Conservation (phyloP, 345 rosid species). For the Abelmoschus esculentus region DNA sequence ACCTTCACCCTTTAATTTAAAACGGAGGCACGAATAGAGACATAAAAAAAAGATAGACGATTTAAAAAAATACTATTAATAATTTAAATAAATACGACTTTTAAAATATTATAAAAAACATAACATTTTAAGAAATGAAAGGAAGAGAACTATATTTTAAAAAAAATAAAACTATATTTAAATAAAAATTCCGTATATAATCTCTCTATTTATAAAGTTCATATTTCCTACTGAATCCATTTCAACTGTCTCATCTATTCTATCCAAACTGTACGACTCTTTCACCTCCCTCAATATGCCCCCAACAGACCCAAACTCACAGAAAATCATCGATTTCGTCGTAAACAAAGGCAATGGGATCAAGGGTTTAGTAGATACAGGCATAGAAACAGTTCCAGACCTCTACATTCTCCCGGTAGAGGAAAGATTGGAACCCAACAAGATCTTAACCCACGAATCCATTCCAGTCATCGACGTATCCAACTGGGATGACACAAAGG, state of each 20-base stretch:
- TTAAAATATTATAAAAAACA: too few species aligned
- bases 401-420: conserved; percentile 14
- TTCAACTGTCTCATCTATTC: neutral
- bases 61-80: too few species aligned
- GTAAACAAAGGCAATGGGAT: conserved; percentile 22
- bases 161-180: too few species aligned
- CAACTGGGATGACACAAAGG: conserved; percentile 7
- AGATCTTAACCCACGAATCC: neutral
- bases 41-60: too few species aligned
- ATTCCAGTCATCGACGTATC: conserved; percentile 20
- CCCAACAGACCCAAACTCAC: neutral
- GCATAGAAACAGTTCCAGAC: conserved; percentile 13
- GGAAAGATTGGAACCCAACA: conserved; percentile 4
- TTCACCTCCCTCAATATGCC: neutral
- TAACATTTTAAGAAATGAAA: too few species aligned
- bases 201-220: too few species aligned
- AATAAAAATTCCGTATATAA: too few species aligned
- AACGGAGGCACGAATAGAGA: too few species aligned
- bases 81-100: too few species aligned
- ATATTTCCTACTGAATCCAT: neutral
- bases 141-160: too few species aligned
- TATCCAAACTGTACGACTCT: neutral
- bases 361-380: conserved; percentile 20
- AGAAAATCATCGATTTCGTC: conserved; percentile 10
- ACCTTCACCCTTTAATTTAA: too few species aligned